phyloP scores from a whole-genome alignment of 495 filamentous ascomycete genomes.

The Pseudotulostoma volvatum region DNA sequence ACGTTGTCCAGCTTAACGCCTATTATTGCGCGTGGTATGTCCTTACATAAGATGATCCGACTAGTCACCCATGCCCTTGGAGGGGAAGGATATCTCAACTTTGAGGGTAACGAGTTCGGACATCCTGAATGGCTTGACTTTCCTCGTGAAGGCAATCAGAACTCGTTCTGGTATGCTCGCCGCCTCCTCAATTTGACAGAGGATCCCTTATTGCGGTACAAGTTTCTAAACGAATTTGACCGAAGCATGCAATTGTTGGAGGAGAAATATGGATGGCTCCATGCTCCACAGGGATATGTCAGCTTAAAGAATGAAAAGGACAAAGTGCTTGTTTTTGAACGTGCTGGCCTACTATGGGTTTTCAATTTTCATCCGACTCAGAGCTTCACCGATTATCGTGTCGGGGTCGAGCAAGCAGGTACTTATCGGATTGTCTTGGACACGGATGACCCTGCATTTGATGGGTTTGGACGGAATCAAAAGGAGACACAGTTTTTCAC shows the following conservation, averaged over 20 bases:
- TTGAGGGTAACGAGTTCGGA: constrained; percentile 97
- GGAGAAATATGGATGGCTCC: constrained; percentile 83
- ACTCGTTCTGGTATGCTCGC: constrained; percentile 93
- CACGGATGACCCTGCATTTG: constrained; percentile 59
- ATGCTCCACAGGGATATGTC: constrained; percentile 73
- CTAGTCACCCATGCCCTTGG: constrained; percentile 87
- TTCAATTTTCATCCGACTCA: constrained; percentile 90
- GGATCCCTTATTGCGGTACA: constrained; percentile 70
- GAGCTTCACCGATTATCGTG: constrained; percentile 83
- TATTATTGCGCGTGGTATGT: constrained; percentile 78
- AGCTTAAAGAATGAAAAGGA: constrained; percentile 86
- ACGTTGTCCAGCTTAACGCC: constrained; percentile 65
- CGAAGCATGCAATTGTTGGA: constrained; percentile 75
- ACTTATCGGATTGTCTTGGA: constrained; percentile 84
- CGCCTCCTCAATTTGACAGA: constrained; percentile 89
- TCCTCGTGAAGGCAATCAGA: constrained; percentile 82
- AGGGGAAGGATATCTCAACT: constrained; percentile 95
- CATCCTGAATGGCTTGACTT: constrained; percentile 99
- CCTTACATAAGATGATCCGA: constrained; percentile 92
- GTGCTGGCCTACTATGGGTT: constrained; percentile 75
- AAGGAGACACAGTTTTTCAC: constrained; percentile 77
- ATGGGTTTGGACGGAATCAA: constrained; percentile 63
- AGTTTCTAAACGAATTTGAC: constrained; percentile 91
- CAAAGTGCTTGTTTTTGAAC: constrained; percentile 93
- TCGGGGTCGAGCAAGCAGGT: constrained; percentile 69